Evolutionary conservation across 208 protist species (phyloP), one percentile per base, ranked within the genome.

Genomic region (Crithidia bombi): DNA sequence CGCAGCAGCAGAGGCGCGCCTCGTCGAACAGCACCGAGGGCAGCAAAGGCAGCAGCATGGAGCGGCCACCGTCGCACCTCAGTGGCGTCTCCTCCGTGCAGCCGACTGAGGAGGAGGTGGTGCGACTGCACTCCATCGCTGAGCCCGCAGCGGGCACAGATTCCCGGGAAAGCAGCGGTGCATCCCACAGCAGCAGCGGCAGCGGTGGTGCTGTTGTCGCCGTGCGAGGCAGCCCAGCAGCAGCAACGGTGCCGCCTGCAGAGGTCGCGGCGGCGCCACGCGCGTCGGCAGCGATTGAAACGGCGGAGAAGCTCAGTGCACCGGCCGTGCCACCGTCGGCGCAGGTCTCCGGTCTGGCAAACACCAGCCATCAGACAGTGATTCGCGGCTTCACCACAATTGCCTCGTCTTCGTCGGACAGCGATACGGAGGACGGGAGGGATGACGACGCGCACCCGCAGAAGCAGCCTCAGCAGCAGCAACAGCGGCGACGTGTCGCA

Each of bases 21-120:
- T 50, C 67, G 15, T 64, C 67, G 14, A 56, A 28, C 58, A 75
- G 54, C 23, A 50, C 36, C 54, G 49, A 57, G 28, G 38, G 38
- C 21, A 69, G 62, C 36, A 74, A 62, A 32, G 69, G 62, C n/a
- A 30, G 56, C 44, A 75, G 62, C 35, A 62, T 43, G 25, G 58
- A 72, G 61, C 61, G 32, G 47, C 66, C 50, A 25, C 50, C 54
- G 21, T 78, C 70, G 44, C 66, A 70, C 19, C 43, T 79, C 59
- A 85, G 75, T 65, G 52, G 56, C 44, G 73, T 85, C 59, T 79
- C 75, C 11, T 85, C 80, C 11, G 80, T 82, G 28, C 70, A 50
- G 32, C 41, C 64, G 12, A 30, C 55, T 0, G 56, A 57, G 23
- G 69, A 70, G 49, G 71, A 79, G 52, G 72, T 59, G 61, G 65